Conservation (phyloP, 2,329 filamentous ascomycete species). For the Chlorencoelia australis region DNA sequence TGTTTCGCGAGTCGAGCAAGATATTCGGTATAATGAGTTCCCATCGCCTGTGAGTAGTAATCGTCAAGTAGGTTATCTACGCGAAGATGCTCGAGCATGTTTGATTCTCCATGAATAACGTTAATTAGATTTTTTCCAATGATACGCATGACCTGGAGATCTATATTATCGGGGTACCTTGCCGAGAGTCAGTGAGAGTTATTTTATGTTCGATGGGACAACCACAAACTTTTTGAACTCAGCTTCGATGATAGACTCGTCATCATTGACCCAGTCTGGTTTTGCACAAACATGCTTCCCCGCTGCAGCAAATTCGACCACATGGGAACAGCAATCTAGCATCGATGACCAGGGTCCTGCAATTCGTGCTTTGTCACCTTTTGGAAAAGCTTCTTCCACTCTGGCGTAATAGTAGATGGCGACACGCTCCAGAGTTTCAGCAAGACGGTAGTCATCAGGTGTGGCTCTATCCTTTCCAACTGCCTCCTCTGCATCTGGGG, state of each 20-base stretch:
- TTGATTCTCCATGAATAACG: constrained; percentile 12
- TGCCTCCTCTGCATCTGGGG: not conserved
- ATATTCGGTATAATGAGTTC: constrained; percentile 2
- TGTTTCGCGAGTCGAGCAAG: constrained; percentile 5
- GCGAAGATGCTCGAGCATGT: constrained; percentile 16
- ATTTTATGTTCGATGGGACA: too few relatives aligned
- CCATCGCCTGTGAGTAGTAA: constrained; percentile 14
- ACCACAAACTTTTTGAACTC: not conserved
- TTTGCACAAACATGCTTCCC: not conserved
- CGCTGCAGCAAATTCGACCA: not conserved
- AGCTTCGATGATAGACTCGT: not conserved
- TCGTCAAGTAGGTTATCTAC: constrained; percentile 12
- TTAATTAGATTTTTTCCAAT: constrained; percentile 14
- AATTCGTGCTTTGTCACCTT: not conserved
- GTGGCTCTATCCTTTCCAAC: not conserved
- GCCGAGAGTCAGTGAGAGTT: not conserved
- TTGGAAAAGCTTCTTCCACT: not conserved
- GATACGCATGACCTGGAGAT: constrained; percentile 11
- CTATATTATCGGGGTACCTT: constrained; percentile 4
- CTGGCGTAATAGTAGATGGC: not conserved
- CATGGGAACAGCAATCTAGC: not conserved
- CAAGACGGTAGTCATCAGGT: not conserved
- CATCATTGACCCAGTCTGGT: not conserved
- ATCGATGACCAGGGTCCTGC: not conserved
- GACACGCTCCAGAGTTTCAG: not conserved